Evolutionary conservation across 2,329 filamentous ascomycete genomes (phyloP), one percentile per base, ranked within the genome.

Genomic region (Pleoardoris graminearum): DNA sequence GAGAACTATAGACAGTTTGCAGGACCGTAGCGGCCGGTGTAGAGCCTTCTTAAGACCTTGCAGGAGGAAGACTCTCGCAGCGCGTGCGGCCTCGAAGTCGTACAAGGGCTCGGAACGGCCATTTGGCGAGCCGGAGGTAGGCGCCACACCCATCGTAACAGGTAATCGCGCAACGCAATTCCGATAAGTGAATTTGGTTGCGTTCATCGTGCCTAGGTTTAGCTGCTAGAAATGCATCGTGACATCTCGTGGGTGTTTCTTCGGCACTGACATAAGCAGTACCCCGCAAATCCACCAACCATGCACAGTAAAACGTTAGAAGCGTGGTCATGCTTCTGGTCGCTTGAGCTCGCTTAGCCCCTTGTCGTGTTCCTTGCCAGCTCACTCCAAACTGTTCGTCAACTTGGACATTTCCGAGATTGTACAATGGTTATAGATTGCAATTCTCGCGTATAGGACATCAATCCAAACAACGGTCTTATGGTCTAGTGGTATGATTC

Each of bases 401-500:
- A n/a, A n/a, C n/a, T n/a, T n/a, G n/a, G n/a, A n/a, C n/a, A n/a
- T n/a, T n/a, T n/a, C n/a, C n/a, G n/a, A n/a, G n/a, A n/a, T n/a
- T n/a, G n/a, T n/a, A n/a, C n/a, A n/a, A n/a, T n/a, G n/a, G n/a
- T n/a, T n/a, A n/a, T n/a, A n/a, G n/a, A n/a, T n/a, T n/a, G n/a
- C n/a, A n/a, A n/a, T n/a, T n/a, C n/a, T n/a, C n/a, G n/a, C n/a
- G n/a, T n/a, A n/a, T n/a, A n/a, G n/a, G n/a, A n/a, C 36, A 23
- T 39, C 36, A 11, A 10, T 39, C 21, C 6, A 19, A 11, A 37
- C 16, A 25, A 32, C 12, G 27, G 42, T 23, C 29, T 25, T 22
- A 38, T 33, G 27, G 27, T 30, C 25, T 27, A 27, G 25, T 27
- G 25, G 25, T 27, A 85, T 85, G 82, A 85, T 86, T 85, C 82